These are phyloP conservation scores for Trichoderma pleuroti DNA, from an alignment of 2,329 filamentous ascomycete species.

Conservation along the genomic window DNA sequence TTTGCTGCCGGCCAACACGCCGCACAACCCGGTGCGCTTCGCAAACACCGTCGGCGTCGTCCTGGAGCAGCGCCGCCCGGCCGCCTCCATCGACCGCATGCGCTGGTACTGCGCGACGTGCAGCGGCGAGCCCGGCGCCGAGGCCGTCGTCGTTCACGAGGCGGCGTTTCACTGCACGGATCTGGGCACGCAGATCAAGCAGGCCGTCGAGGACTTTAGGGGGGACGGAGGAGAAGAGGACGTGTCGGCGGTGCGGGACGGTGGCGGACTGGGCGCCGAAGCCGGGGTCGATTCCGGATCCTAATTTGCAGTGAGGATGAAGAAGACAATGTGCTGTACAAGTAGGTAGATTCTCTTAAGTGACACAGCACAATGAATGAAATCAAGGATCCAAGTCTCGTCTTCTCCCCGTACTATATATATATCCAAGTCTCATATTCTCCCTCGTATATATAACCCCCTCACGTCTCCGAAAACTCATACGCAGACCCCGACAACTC, in stretches of 20 bases:
- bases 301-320: conserved; percentile 43
- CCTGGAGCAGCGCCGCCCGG: conserved; percentile 77
- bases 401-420: neutral
- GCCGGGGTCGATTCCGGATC: conserved; percentile 56
- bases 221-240: conserved; percentile 63
- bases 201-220: conserved; percentile 79
- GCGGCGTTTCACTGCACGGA: conserved; percentile 83
- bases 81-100: conserved; percentile 69
- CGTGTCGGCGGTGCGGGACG: conserved; percentile 71
- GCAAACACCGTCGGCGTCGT: conserved; percentile 92
- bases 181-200: conserved; percentile 91
- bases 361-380: neutral
- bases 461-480: conserved; percentile 67
- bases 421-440: too few relatives aligned
- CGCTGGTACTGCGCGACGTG: conserved; percentile 85
- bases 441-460: neutral
- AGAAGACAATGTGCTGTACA: neutral
- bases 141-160: conserved; percentile 67
- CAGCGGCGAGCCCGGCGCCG: conserved; percentile 28
- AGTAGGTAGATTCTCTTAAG: neutral
- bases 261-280: conserved; percentile 69
- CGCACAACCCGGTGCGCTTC: conserved; percentile 93
- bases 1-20: conserved; percentile 87
- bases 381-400: neutral
- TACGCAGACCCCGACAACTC: conserved; percentile 76